These are phyloP conservation scores for Hypoxylon lienhwacheense DNA, from an alignment of 495 filamentous ascomycete genomes.

Conservation along the genomic window DNA sequence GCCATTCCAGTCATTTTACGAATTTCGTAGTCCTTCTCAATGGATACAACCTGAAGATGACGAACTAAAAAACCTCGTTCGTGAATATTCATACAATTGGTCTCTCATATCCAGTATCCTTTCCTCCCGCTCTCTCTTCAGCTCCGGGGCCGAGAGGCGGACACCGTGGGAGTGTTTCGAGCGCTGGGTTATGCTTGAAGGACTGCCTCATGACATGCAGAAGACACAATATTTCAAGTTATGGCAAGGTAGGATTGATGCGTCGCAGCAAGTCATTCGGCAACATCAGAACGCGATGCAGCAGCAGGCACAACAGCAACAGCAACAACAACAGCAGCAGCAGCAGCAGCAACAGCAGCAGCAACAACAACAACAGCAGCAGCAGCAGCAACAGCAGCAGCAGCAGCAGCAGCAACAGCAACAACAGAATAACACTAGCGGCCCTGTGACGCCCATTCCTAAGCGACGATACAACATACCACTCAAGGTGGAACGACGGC, in stretches of 20 bases:
- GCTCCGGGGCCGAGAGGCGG: conserved; percentile 81
- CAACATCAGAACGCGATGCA: conserved; percentile 60
- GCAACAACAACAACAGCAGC: conserved; percentile 60
- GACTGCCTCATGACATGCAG: conserved; percentile 83
- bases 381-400: conserved; percentile 52
- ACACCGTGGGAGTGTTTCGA: conserved; percentile 99
- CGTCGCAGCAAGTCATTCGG: conserved; percentile 66
- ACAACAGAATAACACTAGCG: conserved; percentile 60
- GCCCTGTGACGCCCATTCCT: conserved; percentile 58
- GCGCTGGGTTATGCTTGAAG: conserved; percentile 88
- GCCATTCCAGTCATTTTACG: conserved; percentile 87
- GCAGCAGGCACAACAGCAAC: conserved; percentile 34
- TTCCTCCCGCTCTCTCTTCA: conserved; percentile 69
- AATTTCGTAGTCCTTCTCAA: conserved; percentile 79
- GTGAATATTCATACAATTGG: conserved; percentile 97
- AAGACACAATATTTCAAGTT: conserved; percentile 91
- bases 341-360: conserved; percentile 63
- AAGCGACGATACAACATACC: conserved; percentile 67
- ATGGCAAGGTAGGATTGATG: conserved; percentile 78
- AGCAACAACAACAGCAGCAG: conserved; percentile 57
- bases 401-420: conserved; percentile 40
- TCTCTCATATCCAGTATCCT: conserved; percentile 83
- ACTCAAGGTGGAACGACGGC: conserved; percentile 78
- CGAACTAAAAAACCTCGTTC: conserved; percentile 77
- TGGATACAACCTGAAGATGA: conserved; percentile 92